These are phyloP conservation scores for Sphaerostilbella broomeana DNA, from an alignment of 2,329 filamentous ascomycete species.

Conservation along the genomic window DNA sequence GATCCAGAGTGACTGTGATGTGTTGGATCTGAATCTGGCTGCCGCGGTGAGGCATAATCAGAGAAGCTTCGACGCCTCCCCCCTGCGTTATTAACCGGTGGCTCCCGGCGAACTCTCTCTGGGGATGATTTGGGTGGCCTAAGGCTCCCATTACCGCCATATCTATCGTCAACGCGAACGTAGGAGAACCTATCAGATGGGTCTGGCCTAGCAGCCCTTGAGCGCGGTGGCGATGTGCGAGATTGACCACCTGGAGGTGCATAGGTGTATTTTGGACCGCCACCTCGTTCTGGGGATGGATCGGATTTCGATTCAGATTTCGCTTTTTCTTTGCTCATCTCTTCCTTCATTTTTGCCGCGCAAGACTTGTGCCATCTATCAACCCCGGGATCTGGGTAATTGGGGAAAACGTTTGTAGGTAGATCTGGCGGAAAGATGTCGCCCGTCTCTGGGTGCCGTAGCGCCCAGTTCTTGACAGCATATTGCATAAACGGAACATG, in stretches of 20 bases:
- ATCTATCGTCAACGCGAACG: slow-evolving; percentile 35
- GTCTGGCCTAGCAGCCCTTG: slow-evolving; percentile 26
- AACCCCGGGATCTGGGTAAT: slow-evolving; percentile 69
- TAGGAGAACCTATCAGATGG: slow-evolving; percentile 33
- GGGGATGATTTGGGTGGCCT: slow-evolving; percentile 29
- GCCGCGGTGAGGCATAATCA: slow-evolving; percentile 38
- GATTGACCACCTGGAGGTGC: slow-evolving; percentile 28
- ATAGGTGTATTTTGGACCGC: slow-evolving; percentile 33
- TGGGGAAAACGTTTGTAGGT: slow-evolving; percentile 59
- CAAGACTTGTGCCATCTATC: slow-evolving; percentile 80
- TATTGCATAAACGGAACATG: slow-evolving; percentile 79
- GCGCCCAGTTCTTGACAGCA: slow-evolving; percentile 69
- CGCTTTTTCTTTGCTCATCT: slow-evolving; percentile 44
- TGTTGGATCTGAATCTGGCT: slow-evolving; percentile 23
- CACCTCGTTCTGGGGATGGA: slow-evolving; percentile 24
- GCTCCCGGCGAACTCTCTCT: slow-evolving; percentile 30
- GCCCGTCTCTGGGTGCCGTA: slow-evolving; percentile 69
- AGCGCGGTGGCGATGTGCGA: slow-evolving; percentile 21
- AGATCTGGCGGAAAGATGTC: slow-evolving; percentile 57
- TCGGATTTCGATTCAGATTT: slow-evolving; percentile 15
- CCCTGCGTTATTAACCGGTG: slow-evolving; percentile 36
- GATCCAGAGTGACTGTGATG: slow-evolving; percentile 22
- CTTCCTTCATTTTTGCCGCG: slow-evolving; percentile 50
- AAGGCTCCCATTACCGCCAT: slow-evolving; percentile 18
- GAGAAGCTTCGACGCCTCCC: slow-evolving; percentile 45